Conservation (phyloP, 2,329 filamentous ascomycete genomes). For the Calonectria pseudoturangicola region DNA sequence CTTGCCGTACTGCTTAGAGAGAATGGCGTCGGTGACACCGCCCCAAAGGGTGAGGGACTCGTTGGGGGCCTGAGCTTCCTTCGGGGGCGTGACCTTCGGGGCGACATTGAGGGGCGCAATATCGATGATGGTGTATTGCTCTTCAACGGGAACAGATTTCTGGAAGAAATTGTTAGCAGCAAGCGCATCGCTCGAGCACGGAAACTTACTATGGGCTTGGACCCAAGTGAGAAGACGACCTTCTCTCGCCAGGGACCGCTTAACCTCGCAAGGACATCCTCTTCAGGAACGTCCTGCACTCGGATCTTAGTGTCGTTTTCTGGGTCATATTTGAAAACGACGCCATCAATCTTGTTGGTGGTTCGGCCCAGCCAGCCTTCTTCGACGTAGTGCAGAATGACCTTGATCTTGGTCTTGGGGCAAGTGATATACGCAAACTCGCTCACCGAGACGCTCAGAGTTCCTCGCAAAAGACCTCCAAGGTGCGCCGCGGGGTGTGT, state of each 20-base stretch:
- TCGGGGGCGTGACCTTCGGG: constrained; percentile 86
- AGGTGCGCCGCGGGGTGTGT: constrained; percentile 96
- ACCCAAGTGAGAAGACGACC: constrained; percentile 76
- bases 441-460: constrained; percentile 91
- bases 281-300: constrained; percentile 90
- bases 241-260: constrained; percentile 90
- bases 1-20: constrained; percentile 85
- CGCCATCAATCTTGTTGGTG: constrained; percentile 92
- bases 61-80: constrained; percentile 87
- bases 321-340: constrained; percentile 93
- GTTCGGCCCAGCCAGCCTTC: constrained; percentile 95
- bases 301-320: constrained; percentile 86
- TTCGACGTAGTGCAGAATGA: constrained; percentile 93
- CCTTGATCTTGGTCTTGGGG: constrained; percentile 91
- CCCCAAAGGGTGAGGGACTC: constrained; percentile 94
- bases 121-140: constrained; percentile 88
- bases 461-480: constrained; percentile 89
- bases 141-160: constrained; percentile 70
- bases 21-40: constrained; percentile 89
- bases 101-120: constrained; percentile 87
- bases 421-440: constrained; percentile 93
- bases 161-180: constrained; percentile 44
- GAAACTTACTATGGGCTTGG: constrained; percentile 76
- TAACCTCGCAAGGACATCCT: constrained; percentile 87
- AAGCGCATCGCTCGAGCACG: neutral